Percentiles rank a stretch among this genome's conserved stretches.
Conservation (phyloP, 352 stramenopile species). For the Pythium myriotylum region DNA sequence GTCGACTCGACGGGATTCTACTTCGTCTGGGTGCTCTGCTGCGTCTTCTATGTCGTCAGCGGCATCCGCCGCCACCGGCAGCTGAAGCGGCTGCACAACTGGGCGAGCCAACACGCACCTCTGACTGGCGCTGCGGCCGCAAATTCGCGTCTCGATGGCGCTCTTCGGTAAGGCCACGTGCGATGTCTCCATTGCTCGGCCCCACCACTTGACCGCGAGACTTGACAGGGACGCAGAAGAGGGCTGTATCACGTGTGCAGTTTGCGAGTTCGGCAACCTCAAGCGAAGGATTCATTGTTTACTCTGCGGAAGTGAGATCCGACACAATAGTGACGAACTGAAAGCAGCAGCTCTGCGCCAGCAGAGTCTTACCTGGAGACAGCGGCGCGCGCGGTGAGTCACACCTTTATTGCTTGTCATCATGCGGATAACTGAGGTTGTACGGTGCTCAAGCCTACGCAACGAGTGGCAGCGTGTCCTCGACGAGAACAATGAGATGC, state of each 20-base stretch:
- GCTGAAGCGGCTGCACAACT: constrained; percentile 12
- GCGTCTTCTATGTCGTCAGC: constrained; percentile 5
- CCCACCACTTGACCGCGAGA: background rate
- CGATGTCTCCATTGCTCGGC: no score
- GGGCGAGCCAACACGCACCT: constrained; percentile 12
- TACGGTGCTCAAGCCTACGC: constrained; percentile 1
- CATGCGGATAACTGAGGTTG: background rate
- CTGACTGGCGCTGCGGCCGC: constrained; percentile 8
- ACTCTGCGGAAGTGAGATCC: constrained; percentile 9
- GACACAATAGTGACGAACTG: background rate
- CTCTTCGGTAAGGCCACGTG: constrained; percentile 8
- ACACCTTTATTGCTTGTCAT: background rate
- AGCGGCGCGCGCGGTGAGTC: constrained; percentile 10
- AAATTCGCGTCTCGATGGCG: constrained; percentile 15
- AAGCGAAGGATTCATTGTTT: constrained; percentile 13
- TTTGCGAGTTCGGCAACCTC: constrained; percentile 22
- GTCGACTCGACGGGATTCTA: constrained; percentile 8
- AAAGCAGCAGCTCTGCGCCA: background rate
- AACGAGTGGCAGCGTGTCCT: constrained; percentile 17
- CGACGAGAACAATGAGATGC: background rate
- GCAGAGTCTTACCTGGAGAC: constrained; percentile 1
- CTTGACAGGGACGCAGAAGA: constrained; percentile 12
- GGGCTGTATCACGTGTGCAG: constrained; percentile 8
- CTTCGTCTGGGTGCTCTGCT: constrained; percentile 14
- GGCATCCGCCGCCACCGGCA: constrained; percentile 4